phyloP scores from a whole-genome alignment of 2,329 filamentous ascomycete genomes.

The Arthroderma sp. region DNA sequence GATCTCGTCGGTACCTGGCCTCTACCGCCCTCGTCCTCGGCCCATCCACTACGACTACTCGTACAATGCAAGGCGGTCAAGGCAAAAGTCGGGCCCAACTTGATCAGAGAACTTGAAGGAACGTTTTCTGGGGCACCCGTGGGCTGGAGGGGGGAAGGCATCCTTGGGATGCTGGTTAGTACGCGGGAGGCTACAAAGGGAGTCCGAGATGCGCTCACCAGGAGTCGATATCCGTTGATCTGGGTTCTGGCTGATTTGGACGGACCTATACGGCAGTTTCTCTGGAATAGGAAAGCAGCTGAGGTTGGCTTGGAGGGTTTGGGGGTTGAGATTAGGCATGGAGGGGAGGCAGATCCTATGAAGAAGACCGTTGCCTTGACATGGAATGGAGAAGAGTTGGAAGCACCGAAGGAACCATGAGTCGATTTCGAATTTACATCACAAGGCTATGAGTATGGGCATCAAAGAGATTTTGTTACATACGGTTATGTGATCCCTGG shows the following conservation, averaged over 20 bases:
- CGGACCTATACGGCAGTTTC: constrained; percentile 29
- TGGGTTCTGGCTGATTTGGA: constrained; percentile 40
- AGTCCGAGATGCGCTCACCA: constrained; percentile 57
- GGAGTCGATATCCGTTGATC: constrained; percentile 58
- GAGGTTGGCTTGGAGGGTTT: constrained; percentile 29
- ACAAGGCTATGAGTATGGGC: not conserved
- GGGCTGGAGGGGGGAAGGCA: constrained; percentile 54
- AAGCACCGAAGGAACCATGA: not conserved
- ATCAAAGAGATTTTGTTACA: too few species aligned
- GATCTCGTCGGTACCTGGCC: constrained; percentile 38
- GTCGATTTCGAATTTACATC: not conserved
- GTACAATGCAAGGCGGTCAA: constrained; percentile 38
- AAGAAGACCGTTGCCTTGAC: constrained; percentile 22
- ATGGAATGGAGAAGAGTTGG: constrained; percentile 28
- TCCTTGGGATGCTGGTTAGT: constrained; percentile 60
- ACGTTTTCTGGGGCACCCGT: constrained; percentile 61
- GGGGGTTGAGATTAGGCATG: constrained; percentile 29
- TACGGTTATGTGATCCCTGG: too few species aligned
- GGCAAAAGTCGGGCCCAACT: constrained; percentile 32
- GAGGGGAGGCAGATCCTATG: constrained; percentile 13
- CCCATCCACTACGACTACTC: constrained; percentile 30
- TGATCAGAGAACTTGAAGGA: constrained; percentile 45
- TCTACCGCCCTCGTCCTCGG: constrained; percentile 24
- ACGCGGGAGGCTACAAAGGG: constrained; percentile 64
- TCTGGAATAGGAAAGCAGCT: constrained; percentile 35